Conservation (phyloP, 129 eudicot species). For the Pseudognaphalium luteoalbum region DNA sequence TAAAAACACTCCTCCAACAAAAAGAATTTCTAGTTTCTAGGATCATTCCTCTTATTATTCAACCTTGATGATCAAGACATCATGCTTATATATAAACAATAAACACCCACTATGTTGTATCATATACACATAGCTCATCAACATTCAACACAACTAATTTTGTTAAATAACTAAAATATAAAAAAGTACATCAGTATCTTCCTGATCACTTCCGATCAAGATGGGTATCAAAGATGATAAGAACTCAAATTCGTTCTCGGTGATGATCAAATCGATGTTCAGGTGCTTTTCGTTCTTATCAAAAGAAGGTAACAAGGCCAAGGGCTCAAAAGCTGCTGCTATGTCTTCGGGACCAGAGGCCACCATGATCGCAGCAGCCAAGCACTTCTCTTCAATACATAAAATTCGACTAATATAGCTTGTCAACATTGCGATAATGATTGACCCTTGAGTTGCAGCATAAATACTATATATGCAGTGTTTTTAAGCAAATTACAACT, state of each 20-base stretch:
- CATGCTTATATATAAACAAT: not conserved
- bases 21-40: conserved; percentile 11
- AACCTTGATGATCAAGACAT: conserved; percentile 22
- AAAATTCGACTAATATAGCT: conserved; percentile 35
- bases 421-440: not conserved
- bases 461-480: not conserved
- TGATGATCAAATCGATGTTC: conserved; percentile 3
- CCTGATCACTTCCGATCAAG: not conserved
- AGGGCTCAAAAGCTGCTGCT: not conserved
- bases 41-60: conserved; percentile 11
- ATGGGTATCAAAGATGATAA: conserved; percentile 26
- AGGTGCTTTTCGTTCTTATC: conserved; percentile 10
- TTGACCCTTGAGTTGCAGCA: too few relatives aligned
- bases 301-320: not conserved
- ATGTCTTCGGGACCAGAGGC: conserved; percentile 30
- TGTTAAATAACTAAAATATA: not conserved
- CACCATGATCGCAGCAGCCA: conserved; percentile 43
- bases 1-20: not conserved
- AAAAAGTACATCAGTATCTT: not conserved
- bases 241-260: not conserved
- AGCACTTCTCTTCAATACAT: conserved; percentile 39
- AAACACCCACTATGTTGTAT: not conserved
- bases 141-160: not conserved
- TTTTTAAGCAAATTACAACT: not conserved
- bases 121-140: not conserved